Percentiles rank a stretch among this genome's conserved stretches.
phyloP scores from a whole-genome alignment of 2,329 filamentous ascomycete species.

The Rhytidhysteron rufulum region DNA sequence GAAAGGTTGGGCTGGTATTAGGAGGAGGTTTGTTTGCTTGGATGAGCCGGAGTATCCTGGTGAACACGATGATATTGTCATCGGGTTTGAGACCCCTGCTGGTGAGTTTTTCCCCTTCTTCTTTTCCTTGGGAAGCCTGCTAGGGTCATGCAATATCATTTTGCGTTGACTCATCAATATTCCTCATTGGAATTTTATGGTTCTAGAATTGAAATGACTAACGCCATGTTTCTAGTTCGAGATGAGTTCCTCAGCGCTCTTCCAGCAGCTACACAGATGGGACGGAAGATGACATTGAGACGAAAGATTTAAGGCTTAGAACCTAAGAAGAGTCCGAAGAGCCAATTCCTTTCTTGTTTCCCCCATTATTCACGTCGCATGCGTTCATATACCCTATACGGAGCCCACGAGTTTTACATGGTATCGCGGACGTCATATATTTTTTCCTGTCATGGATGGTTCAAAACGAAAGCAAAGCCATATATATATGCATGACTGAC shows the following conservation, averaged over 20 bases:
- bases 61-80: conserved; percentile 87
- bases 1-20: conserved; percentile 51
- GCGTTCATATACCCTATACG: neutral
- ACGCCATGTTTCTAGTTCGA: conserved; percentile 34
- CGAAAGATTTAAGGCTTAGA: conserved; percentile 39
- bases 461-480: too few relatives aligned
- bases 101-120: conserved; percentile 51
- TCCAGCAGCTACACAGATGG: conserved; percentile 39
- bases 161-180: too few relatives aligned
- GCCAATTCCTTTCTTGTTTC: neutral
- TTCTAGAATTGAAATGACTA: too few relatives aligned
- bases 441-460: too few relatives aligned
- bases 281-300: conserved; percentile 41
- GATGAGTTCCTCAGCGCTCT: conserved; percentile 44
- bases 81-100: conserved; percentile 75
- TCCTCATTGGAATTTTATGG: too few relatives aligned
- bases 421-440: too few relatives aligned
- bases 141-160: too few relatives aligned
- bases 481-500: too few relatives aligned
- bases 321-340: too few relatives aligned
- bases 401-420: neutral
- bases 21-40: conserved; percentile 74
- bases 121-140: neutral
- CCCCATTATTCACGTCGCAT: neutral
- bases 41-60: conserved; percentile 86